A percentile compares a stretch with the other conserved stretches of the same genome.
These are phyloP conservation scores for Penicillium sp. DNA, from an alignment of 2,329 filamentous ascomycete genomes.

Conservation along the genomic window DNA sequence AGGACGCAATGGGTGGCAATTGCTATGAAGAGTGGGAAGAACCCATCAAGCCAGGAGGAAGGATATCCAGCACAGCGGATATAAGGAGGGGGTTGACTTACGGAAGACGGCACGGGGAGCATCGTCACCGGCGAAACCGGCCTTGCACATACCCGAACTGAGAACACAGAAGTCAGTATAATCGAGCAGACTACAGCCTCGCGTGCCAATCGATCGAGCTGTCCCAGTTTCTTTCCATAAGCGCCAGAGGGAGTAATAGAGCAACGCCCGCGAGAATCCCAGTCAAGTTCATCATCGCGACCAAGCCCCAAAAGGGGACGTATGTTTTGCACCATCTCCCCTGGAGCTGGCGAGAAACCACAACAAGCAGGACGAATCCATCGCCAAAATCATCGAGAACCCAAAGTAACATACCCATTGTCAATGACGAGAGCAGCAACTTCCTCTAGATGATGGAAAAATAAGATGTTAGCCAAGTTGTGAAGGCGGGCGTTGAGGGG, in stretches of 20 bases:
- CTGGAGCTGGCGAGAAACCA: too few species aligned
- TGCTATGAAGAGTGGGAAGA: too few species aligned
- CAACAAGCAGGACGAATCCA: too few species aligned
- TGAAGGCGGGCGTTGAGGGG: too few species aligned
- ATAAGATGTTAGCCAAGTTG: slow-evolving; percentile 32
- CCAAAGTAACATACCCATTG: slow-evolving; percentile 89
- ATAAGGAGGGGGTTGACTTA: slow-evolving; percentile 64
- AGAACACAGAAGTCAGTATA: slow-evolving; percentile 29
- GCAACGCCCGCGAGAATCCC: slow-evolving; percentile 20
- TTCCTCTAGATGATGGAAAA: slow-evolving; percentile 98
- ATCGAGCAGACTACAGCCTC: too few species aligned
- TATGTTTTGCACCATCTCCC: too few species aligned
- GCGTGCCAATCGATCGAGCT: too few species aligned
- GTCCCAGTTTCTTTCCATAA: too few species aligned
- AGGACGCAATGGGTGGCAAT: slow-evolving; percentile 30
- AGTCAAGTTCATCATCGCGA: slow-evolving; percentile 7
- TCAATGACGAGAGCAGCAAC: slow-evolving; percentile 99
- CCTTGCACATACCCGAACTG: slow-evolving; percentile 99
- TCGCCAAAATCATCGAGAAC: too few species aligned
- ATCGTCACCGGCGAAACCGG: slow-evolving; percentile 99
- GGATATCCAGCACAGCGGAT: too few species aligned
- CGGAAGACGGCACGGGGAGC: slow-evolving; percentile 99
- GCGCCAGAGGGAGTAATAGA: too few species aligned
- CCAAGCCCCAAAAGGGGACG: slow-evolving; percentile 20
- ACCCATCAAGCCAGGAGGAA: too few species aligned